phyloP scores from a whole-genome alignment of 306 rosid species.

The Trifolium fragiferum region DNA sequence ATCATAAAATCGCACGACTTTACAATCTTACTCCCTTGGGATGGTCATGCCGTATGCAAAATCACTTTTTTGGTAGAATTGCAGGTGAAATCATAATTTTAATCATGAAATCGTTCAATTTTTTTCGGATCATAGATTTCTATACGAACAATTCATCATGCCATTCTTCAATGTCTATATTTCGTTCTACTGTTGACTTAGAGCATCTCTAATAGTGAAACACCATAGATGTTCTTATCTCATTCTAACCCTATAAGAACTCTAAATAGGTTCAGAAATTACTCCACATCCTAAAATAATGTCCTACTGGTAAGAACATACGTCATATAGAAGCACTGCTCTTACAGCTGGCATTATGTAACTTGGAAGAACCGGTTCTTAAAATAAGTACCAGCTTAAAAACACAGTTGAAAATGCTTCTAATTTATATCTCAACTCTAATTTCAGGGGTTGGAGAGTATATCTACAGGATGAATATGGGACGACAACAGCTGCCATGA shows the following conservation, averaged over 20 bases:
- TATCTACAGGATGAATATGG: constrained; percentile 91
- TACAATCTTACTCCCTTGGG: too few relatives aligned
- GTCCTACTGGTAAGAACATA: not conserved
- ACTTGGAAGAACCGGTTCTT: not conserved
- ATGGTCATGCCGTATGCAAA: too few relatives aligned
- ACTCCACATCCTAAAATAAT: not conserved
- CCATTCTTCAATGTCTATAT: not conserved
- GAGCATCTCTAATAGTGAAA: not conserved
- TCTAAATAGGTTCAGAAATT: not conserved
- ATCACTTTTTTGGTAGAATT: too few relatives aligned
- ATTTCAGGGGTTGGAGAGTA: constrained; percentile 93
- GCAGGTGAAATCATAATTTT: too few relatives aligned
- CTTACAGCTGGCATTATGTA: not conserved
- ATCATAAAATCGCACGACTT: too few relatives aligned
- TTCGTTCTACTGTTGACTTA: constrained; percentile 8
- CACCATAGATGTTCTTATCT: not conserved
- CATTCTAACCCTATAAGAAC: not conserved
- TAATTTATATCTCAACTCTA: constrained; percentile 26
- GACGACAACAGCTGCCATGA: constrained; percentile 69
- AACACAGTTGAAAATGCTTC: not conserved
- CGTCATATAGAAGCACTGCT: not conserved
- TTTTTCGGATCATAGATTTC: not conserved
- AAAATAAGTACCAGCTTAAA: not conserved
- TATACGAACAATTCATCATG: not conserved
- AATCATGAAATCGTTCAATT: too few relatives aligned